Evolutionary conservation across 352 stramenopile species (phyloP).

Genomic region (Globisporangium rhizosaccharum): DNA sequence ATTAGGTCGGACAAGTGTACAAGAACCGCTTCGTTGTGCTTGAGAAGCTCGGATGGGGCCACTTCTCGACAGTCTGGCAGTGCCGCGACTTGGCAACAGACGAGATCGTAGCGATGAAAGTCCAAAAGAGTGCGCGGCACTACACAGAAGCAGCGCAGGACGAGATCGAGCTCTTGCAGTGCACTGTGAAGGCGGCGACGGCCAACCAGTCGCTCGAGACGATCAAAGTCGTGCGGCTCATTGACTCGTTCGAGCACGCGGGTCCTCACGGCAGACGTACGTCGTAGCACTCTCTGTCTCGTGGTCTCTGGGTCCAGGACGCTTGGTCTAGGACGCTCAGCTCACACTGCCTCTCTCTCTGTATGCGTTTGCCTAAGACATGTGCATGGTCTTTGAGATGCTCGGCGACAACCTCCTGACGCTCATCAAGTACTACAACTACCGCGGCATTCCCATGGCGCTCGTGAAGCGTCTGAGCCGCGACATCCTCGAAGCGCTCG

Average conservation of each 20-base stretch:
- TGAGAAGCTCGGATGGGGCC: slow-evolving; percentile 99
- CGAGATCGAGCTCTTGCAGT: slow-evolving; percentile 97
- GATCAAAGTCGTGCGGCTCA: slow-evolving; percentile 57
- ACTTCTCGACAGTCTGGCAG: slow-evolving; percentile 99
- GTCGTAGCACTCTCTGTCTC: not conserved
- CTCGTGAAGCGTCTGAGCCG: slow-evolving; percentile 93
- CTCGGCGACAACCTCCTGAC: slow-evolving; percentile 97
- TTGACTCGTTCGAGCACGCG: slow-evolving; percentile 96
- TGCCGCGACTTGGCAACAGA: slow-evolving; percentile 85
- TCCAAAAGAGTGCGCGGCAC: slow-evolving; percentile 97
- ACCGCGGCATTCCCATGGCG: slow-evolving; percentile 94
- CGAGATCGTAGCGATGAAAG: slow-evolving; percentile 93
- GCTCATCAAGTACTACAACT: slow-evolving; percentile 99
- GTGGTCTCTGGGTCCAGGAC: too few relatives aligned
- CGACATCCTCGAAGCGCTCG: slow-evolving; percentile 94
- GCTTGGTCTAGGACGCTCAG: too few relatives aligned
- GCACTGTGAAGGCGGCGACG: slow-evolving; percentile 64
- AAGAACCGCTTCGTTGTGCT: slow-evolving; percentile 94
- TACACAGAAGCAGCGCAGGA: slow-evolving; percentile 98
- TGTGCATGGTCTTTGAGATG: slow-evolving; percentile 99
- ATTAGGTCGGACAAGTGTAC: slow-evolving; percentile 84
- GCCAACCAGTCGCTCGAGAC: slow-evolving; percentile 13
- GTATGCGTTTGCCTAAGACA: slow-evolving; percentile 26
- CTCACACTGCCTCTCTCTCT: too few relatives aligned
- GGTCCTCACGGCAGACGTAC: slow-evolving; percentile 93